These are phyloP conservation scores for Prinsepia uniflora DNA, from an alignment of 306 rosid species.

Conservation along the genomic window DNA sequence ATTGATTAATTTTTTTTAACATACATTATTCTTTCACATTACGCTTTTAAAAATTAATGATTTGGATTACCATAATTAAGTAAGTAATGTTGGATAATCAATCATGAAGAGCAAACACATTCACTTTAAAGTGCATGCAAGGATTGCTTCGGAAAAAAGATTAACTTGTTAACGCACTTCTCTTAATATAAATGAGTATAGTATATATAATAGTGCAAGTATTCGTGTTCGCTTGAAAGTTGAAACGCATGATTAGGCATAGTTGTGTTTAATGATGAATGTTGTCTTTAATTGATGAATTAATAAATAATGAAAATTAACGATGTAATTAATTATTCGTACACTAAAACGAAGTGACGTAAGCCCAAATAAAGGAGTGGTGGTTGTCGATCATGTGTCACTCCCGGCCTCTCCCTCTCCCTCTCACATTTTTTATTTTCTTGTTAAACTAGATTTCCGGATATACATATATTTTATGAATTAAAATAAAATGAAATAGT, in stretches of 20 bases:
- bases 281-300: slow-evolving; percentile 10
- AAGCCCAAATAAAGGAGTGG: slow-evolving; percentile 34
- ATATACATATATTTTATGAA: too few species aligned
- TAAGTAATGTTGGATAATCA: too few species aligned
- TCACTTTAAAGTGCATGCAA: too few species aligned
- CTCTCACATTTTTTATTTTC: not conserved
- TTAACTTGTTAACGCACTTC: too few species aligned
- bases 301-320: slow-evolving; percentile 13
- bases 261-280: slow-evolving; percentile 23
- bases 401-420: not conserved
- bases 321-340: slow-evolving; percentile 6
- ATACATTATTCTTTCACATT: too few species aligned
- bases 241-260: slow-evolving; percentile 35
- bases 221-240: slow-evolving; percentile 18
- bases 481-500: too few species aligned
- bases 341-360: slow-evolving; percentile 31
- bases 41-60: too few species aligned
- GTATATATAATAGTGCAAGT: not conserved
- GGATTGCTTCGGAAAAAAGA: too few species aligned
- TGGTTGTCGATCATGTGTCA: slow-evolving; percentile 45
- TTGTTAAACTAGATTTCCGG: too few species aligned
- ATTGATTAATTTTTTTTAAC: too few species aligned
- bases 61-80: too few species aligned
- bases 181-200: not conserved
- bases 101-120: too few species aligned